phyloP scores from a whole-genome alignment of 208 protist genomes.

The Crithidia fasciculata region DNA sequence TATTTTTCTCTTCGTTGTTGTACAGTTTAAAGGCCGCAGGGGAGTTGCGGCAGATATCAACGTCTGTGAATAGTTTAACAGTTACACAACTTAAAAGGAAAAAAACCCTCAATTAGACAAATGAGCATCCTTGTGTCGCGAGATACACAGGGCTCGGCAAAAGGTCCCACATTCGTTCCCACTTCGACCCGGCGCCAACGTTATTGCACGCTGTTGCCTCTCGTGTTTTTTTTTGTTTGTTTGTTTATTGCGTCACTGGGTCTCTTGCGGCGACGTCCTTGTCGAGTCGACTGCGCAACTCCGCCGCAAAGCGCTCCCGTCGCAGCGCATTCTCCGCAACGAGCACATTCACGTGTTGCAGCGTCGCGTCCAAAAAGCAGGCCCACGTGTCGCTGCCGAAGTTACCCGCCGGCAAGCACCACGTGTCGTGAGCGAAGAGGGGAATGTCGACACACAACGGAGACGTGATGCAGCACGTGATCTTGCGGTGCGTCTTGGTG shows the following conservation, averaged over 20 bases:
- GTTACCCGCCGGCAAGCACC: constrained; percentile 43
- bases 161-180: too few species aligned
- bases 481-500: constrained; percentile 54
- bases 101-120: neutral
- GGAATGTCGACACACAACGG: constrained; percentile 69
- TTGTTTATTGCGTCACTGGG: neutral
- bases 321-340: constrained; percentile 68
- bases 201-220: neutral
- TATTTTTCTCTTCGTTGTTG: too few species aligned
- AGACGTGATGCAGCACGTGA: constrained; percentile 84
- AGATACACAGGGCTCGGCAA: too few species aligned
- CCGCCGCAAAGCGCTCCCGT: constrained; percentile 44
- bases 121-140: too few species aligned
- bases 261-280: neutral
- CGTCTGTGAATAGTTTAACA: too few species aligned
- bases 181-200: too few species aligned
- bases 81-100: neutral
- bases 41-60: too few species aligned
- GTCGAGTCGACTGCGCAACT: constrained; percentile 16
- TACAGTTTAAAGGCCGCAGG: too few species aligned
- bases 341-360: constrained; percentile 61
- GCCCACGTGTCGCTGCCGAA: constrained; percentile 37
- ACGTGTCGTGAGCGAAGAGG: constrained; percentile 48
- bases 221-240: neutral
- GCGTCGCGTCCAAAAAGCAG: constrained; percentile 34